Conservation (phyloP, 2,329 filamentous ascomycete species). For the Colletotrichum aenigma region DNA sequence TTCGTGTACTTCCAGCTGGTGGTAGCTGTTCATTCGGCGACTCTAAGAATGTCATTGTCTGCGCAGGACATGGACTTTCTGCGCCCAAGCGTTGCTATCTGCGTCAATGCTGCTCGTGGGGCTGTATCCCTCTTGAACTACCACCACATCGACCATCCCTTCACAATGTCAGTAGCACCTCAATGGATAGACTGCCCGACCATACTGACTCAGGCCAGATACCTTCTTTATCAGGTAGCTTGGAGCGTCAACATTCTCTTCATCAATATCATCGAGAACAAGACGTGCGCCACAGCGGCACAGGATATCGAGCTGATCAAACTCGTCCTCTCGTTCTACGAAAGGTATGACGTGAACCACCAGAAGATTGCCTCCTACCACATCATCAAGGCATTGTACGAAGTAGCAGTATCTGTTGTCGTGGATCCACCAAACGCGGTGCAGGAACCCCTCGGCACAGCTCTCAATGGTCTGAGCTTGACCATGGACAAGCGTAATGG, state of each 20-base stretch:
- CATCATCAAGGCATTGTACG: not conserved
- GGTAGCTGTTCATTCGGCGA: conserved; percentile 8
- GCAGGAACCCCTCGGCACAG: not conserved
- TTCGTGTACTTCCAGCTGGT: conserved; percentile 16
- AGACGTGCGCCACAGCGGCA: not conserved
- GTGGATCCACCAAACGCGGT: not conserved
- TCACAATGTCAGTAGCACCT: not conserved
- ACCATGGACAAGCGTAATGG: not conserved
- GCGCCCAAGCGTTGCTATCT: not conserved
- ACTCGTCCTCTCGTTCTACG: conserved; percentile 5
- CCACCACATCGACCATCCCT: conserved; percentile 9
- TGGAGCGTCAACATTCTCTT: conserved; percentile 18
- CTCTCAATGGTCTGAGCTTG: not conserved
- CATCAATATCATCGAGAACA: conserved; percentile 14
- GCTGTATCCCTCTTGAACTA: conserved; percentile 8
- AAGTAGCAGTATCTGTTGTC: conserved; percentile 4
- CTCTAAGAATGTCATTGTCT: not conserved
- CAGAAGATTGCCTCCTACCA: not conserved
- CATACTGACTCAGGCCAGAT: not conserved
- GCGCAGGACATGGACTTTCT: conserved; percentile 1
- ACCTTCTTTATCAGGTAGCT: conserved; percentile 11
- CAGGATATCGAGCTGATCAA: conserved; percentile 15
- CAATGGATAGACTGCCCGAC: not conserved
- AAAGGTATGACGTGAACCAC: conserved; percentile 6
- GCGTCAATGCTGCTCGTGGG: conserved; percentile 7